Base-by-base conservation (phyloP, 768 basidiomycete species). In the Lactarius indigo region DNA sequence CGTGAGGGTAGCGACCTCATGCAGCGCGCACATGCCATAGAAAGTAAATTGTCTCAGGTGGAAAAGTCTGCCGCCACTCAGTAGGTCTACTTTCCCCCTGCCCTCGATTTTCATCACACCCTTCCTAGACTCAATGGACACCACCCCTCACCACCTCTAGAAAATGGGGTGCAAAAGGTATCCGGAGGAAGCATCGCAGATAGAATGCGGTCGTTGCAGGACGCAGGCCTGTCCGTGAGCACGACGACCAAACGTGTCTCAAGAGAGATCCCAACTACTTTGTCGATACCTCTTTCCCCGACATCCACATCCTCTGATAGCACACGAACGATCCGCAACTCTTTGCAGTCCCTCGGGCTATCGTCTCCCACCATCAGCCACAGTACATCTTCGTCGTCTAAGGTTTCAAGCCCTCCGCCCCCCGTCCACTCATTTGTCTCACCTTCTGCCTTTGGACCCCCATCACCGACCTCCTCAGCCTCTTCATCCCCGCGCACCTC, bases 131-230 rank as follows among this genome's bases (percentile, higher is more conserved):
- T 65, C 39, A 57, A 69, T 52, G 69, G 65, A 15, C 64, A 71
- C 55, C 69, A 71, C 50, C 69, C 47, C 12, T 57, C 63, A 5
- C 54, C 64, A 28, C 31, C 64, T 39, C 23, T 62, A 44, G 35
- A 61, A 52, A 68, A 68, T 47, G 63, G 69, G 1, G 71, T 73
- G 23, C 69, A 69, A 64, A 81, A 81, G 66, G 71, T 70, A 1
- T 64, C 83, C 2, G 88, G 86, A n/a, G 86, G 81, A 7, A 87
- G 85, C 59, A 92, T 96, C 65, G 89, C 90, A 30, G 93, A 94
- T 78, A 85, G 94, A 59, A 82, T 94, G 77, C 86, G 83, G 70
- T 86, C 89, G 18, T 77, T 96, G 23, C 83, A 88, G 73, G 86
- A 85, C 66, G 87, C 84, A 57, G 94, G 94, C 1, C 76, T 95